These are phyloP conservation scores for Asclepias syriaca DNA, from an alignment of 257 asterid genomes.

Conservation along the genomic window DNA sequence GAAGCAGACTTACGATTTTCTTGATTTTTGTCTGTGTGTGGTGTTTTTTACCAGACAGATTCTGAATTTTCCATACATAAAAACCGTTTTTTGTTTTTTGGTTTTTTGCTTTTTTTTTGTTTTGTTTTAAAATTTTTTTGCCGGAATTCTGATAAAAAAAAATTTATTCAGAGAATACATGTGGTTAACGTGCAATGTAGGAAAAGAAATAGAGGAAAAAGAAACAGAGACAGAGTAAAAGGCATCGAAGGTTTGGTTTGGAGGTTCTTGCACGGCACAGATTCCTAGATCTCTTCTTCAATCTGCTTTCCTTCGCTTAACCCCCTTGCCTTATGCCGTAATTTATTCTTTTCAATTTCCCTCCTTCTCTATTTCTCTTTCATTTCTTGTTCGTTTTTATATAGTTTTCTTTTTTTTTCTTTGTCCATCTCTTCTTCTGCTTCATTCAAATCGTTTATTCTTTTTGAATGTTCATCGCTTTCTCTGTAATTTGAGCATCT, in stretches of 20 bases:
- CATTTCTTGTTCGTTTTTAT: no score
- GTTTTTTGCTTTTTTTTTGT: no score
- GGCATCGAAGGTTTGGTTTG: conserved; percentile 48
- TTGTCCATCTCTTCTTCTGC: conserved; percentile 18
- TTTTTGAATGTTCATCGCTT: conserved; percentile 2
- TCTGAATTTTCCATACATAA: not conserved
- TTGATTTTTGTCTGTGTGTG: not conserved
- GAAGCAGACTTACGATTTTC: conserved; percentile 13
- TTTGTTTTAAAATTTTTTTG: no score
- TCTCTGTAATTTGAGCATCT: conserved; percentile 15
- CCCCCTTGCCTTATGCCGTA: conserved; percentile 80
- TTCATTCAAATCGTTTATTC: not conserved
- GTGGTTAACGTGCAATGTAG: conserved; percentile 87
- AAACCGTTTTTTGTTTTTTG: no score
- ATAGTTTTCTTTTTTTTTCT: conserved; percentile 25
- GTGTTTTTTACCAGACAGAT: not conserved
- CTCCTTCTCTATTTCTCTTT: no score
- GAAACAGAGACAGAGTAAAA: conserved; percentile 27
- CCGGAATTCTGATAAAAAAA: conserved; percentile 28
- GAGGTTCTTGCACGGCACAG: conserved; percentile 93
- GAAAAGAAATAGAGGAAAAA: conserved; percentile 45
- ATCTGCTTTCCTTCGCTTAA: conserved; percentile 28
- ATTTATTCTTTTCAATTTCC: conserved; percentile 52
- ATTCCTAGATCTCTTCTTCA: conserved; percentile 81
- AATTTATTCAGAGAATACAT: conserved; percentile 22